Evolutionary conservation across 805 yeast genomes (phyloP).

Genomic region (Teunomyces cretensis): DNA sequence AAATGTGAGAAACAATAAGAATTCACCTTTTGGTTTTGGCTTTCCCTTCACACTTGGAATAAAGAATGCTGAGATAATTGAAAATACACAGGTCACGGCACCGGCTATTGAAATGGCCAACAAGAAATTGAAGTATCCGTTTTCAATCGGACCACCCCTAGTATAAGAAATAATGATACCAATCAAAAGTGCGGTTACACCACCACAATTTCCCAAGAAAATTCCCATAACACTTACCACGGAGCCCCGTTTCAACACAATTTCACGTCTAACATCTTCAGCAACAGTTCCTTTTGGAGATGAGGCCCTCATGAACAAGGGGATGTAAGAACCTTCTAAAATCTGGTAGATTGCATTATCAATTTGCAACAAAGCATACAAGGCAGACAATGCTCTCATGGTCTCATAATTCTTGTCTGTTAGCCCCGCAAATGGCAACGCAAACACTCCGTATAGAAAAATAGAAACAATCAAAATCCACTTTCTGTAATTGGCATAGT

Average conservation of each 20-base stretch:
- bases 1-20: slow-evolving; percentile 22
- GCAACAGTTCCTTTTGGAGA: slow-evolving; percentile 12
- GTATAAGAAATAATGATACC: slow-evolving; percentile 38
- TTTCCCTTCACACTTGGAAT: slow-evolving; percentile 33
- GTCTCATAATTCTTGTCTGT: slow-evolving; percentile 16
- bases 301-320: slow-evolving; percentile 37
- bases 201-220: slow-evolving; percentile 36
- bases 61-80: slow-evolving; percentile 22
- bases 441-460: slow-evolving; percentile 29
- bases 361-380: slow-evolving; percentile 31
- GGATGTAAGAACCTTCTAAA: slow-evolving; percentile 40
- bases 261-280: slow-evolving; percentile 23
- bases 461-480: slow-evolving; percentile 32
- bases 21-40: slow-evolving; percentile 22
- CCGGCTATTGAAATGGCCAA: slow-evolving; percentile 42
- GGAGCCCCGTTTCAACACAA: slow-evolving; percentile 30
- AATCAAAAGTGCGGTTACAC: slow-evolving; percentile 33
- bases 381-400: slow-evolving; percentile 24
- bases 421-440: slow-evolving; percentile 37
- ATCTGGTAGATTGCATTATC: slow-evolving; percentile 33
- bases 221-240: slow-evolving; percentile 39
- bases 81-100: slow-evolving; percentile 26
- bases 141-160: slow-evolving; percentile 19
- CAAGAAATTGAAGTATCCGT: slow-evolving; percentile 34
- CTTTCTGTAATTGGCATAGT: slow-evolving; percentile 37